Base-by-base conservation (phyloP, 139 green algal species). In the Nannochloris sp. region DNA sequence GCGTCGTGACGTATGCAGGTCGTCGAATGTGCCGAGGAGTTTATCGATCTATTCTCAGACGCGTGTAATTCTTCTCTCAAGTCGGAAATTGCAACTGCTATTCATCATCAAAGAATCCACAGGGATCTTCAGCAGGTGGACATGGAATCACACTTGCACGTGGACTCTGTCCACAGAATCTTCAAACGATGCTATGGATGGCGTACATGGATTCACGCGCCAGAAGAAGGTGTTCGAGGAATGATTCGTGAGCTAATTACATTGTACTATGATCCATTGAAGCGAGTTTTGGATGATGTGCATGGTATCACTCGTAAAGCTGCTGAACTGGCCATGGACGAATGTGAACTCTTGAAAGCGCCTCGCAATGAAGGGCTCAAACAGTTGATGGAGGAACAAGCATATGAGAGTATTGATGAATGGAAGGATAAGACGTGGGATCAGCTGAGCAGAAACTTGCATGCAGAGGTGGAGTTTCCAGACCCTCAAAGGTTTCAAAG, bases 221-320 rank as follows among this genome's bases (percentile, higher is more conserved):
- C 60, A 66, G 60, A 66, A n/a, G 36, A 55, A 49, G 60, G 60
- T 31, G 60, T 66, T 37, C 36, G 60, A 37, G 60, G 36, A 28
- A 12, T 66, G 13, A 43, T 66, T 43, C 36, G 36, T 8, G 11
- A 43, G n/a, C n/a, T 16, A 13, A 25, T 66, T 23, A 23, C 16
- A 20, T 25, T 66, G 5, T 66, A 55, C 33, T 43, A 43, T 23
- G 46, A 6, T 23, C 60, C 45, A 43, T 9, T 66, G 36, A 43
- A 53, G 14, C 3, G 23, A 20, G 23, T 53, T 11, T 16, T 66
- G 36, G 26, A 56, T 17, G 48, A 56, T 40, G 13, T 55, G 11
- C 12, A 29, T 17, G n/a, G 17, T 17, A 43, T 43, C 44, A 20
- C 48, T 28, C 9, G 10, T 1, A 44, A 57, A 20, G 60, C 60